Base-by-base conservation (phyloP, 805 yeast genomes). In the Ogataea degrootiae region DNA sequence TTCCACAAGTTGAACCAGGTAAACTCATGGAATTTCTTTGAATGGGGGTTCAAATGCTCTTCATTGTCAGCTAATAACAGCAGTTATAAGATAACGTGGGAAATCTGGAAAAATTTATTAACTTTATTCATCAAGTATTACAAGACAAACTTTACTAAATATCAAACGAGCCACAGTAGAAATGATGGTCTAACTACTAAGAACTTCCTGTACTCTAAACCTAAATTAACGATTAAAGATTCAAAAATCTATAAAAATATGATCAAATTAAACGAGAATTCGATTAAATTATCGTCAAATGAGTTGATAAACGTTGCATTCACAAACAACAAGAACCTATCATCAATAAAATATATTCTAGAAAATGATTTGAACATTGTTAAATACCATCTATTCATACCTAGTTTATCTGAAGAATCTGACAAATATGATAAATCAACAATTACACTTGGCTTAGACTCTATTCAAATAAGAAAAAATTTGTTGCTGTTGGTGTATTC, bases 1-100 rank as follows among this genome's bases (percentile, higher is more conserved):
- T 55, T 66, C 36, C 61, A 60, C 44, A 48, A 52, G 4, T 43
- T 64, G 16, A 39, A 49, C 15, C 54, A 51, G 4, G 11, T 9
- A 11, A 53, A 43, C 16, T 52, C 63, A 2, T 61, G 69, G 66
- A 46, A 45, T 5, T 65, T 60, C 1, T 54, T 63, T 14, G 41
- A 53, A 34, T 67, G 69, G 70, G 64, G 61, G 0, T 47, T 67
- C 29, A 55, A 56, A 26, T 62, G 67, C 41, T 55, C 66, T 2
- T 42, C 51, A n/a, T 49, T 55, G 0, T 7, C 19, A 23, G 47
- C 51, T 5, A 36, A 44, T 3, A 39, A 45, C 0, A 46, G 46
- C 29, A 47, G 23, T 3, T 47, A 54, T 35, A 19, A 34, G 15
- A 45, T 45, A 16, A 51, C 56, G 16, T 56, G 60, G 60, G 23